These are phyloP conservation scores for Suhomyces bolitotheri DNA, from an alignment of 1,139 yeast genomes.

Conservation along the genomic window DNA sequence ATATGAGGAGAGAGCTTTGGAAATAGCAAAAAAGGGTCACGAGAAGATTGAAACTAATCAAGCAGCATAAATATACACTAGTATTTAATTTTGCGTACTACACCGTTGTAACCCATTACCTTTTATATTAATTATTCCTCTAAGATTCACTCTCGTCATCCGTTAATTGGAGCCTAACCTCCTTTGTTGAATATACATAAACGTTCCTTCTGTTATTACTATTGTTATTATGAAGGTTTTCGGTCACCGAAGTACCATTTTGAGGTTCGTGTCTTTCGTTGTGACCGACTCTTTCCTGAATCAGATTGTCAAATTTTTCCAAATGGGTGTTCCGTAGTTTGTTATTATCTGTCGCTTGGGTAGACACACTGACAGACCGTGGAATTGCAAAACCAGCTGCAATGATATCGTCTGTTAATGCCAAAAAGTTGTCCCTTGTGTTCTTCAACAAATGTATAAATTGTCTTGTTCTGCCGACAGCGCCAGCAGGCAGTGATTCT, in stretches of 20 bases:
- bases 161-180: constrained; percentile 41
- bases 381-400: constrained; percentile 65
- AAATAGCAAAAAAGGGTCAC: constrained; percentile 80
- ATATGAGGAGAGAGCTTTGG: constrained; percentile 67
- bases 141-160: constrained; percentile 17
- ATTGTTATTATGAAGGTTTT: not conserved
- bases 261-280: not conserved
- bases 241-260: not conserved
- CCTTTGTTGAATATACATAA: constrained; percentile 58
- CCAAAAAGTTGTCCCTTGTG: constrained; percentile 40
- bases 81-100: too few relatives aligned
- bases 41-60: constrained; percentile 23
- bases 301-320: constrained; percentile 8
- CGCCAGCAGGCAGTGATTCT: too few relatives aligned
- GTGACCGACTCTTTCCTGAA: not conserved
- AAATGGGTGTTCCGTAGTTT: constrained; percentile 18
- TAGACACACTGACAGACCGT: constrained; percentile 47
- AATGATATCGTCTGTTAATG: constrained; percentile 55
- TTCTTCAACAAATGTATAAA: constrained; percentile 20
- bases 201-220: constrained; percentile 39
- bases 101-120: too few relatives aligned
- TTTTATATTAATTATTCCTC: too few relatives aligned
- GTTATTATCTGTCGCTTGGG: constrained; percentile 19
- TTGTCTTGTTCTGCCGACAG: constrained; percentile 5
- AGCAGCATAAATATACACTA: too few relatives aligned